phyloP scores from a whole-genome alignment of 2,329 filamentous ascomycete species.

The Tolypocladium sp. region DNA sequence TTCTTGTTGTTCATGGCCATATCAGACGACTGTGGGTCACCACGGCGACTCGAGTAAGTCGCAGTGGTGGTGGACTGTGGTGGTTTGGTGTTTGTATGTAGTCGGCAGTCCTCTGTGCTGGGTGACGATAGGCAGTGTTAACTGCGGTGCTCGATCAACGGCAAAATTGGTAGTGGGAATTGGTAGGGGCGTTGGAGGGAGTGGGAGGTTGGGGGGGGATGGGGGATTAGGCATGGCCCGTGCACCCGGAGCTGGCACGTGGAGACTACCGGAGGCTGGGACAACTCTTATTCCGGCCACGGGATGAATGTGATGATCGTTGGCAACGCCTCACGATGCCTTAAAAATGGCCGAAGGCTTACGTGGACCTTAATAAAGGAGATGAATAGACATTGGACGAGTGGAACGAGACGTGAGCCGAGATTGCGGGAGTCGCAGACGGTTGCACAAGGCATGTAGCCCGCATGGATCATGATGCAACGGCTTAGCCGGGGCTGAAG shows the following conservation, averaged over 20 bases:
- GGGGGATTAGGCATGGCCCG: conserved; percentile 14
- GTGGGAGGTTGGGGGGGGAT: conserved; percentile 13
- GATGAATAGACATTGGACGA: background rate
- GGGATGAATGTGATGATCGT: background rate
- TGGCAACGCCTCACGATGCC: background rate
- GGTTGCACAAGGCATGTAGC: background rate
- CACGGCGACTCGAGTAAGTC: background rate
- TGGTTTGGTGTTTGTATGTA: background rate
- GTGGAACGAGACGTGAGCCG: background rate
- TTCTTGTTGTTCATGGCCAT: conserved; percentile 44
- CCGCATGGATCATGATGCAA: conserved; percentile 6
- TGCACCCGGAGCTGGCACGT: conserved; percentile 10
- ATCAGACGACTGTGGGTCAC: conserved; percentile 4
- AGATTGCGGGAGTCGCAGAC: background rate
- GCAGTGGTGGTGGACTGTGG: conserved; percentile 1
- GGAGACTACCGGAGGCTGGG: conserved; percentile 2
- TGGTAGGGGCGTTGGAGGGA: conserved; percentile 13
- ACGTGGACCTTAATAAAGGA: background rate
- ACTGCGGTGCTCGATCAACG: conserved; percentile 21
- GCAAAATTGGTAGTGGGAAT: conserved; percentile 34
- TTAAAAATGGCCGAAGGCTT: background rate
- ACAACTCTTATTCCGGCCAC: conserved; percentile 6
- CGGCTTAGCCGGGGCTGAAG: conserved; percentile 18
- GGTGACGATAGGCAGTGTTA: conserved; percentile 24
- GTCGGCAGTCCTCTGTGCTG: background rate